Base-by-base conservation (phyloP, 345 rosid genomes). In the Conringia planisiliqua region DNA sequence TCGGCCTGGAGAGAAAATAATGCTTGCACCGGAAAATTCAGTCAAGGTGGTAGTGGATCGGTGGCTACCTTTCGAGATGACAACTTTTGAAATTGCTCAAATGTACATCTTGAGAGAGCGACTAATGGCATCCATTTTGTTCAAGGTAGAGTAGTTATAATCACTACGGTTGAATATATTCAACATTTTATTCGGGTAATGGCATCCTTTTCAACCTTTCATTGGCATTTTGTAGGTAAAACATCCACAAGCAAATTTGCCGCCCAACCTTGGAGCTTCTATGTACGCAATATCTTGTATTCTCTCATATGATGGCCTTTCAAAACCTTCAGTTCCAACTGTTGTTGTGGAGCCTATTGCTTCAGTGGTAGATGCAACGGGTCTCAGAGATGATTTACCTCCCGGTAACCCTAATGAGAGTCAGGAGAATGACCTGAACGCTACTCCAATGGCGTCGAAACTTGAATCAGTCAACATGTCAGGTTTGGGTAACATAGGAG, bases 71-170 rank as follows among this genome's bases (percentile, higher is more conserved):
- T 88, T 86, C 62, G 68, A 78, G 75, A 76, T 86, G 39, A 86
- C 88, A 12, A 93, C 98, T 20, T 77, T 92, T 65, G 94, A 95
- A 69, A 83, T 85, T 59, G 97, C 98, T 70, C 97, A 88, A 66
- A 85, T 92, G 67, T 92, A 90, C 83, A 86, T 94, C 82, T 79
- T 92, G 85, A 87, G 92, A 73, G 96, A 95, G 78, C 85, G 89
- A 52, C 76, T 89, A 71, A 72, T 79, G 38, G 91, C 89, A 5
- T 93, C 97, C 52, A 86, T 89, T 72, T 81, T 89, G 73, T 92
- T 86, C 78, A 95, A 86, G 83, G 97, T 74, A 74, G 43, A 36
- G 87, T 78, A 71, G 84, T 57, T 51, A 50, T 13, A 38, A 38
- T 73, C 58, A 20, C 56, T 60, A 30, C 2, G 52, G 50, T 57